A percentile compares a stretch with the other conserved stretches of the same genome.
phyloP scores from a whole-genome alignment of 345 rosid species.

The Dipteronia dyeriana region DNA sequence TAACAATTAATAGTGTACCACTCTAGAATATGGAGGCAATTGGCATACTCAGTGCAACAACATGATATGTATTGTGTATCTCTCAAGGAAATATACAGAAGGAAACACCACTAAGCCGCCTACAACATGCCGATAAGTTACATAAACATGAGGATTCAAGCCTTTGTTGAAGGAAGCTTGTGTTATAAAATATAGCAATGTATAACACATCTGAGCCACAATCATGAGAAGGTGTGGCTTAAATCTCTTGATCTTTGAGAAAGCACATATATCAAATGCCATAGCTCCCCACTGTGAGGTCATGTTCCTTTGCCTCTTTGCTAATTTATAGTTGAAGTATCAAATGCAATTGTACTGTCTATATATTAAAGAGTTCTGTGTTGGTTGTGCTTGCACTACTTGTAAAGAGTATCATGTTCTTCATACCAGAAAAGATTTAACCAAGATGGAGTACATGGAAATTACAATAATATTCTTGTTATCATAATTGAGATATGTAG shows the following conservation, averaged over 20 bases:
- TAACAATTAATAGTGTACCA: background rate
- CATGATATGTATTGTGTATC: background rate
- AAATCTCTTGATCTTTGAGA: slow-evolving; percentile 13
- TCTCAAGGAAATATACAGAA: slow-evolving; percentile 33
- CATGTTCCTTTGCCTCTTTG: background rate
- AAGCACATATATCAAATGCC: background rate
- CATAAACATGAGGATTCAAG: slow-evolving; percentile 32
- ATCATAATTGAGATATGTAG: background rate
- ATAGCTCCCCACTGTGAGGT: background rate
- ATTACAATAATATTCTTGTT: background rate
- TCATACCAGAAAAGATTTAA: background rate
- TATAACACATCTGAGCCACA: slow-evolving; percentile 15
- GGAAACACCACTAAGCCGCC: slow-evolving; percentile 21
- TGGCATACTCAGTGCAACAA: background rate
- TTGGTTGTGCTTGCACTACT: background rate
- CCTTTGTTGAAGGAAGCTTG: slow-evolving; percentile 38
- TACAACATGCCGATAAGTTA: slow-evolving; percentile 28
- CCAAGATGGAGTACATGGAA: background rate
- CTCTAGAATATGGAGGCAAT: background rate
- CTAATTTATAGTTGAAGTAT: slow-evolving; percentile 10
- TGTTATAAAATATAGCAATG: slow-evolving; percentile 26
- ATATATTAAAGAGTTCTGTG: background rate
- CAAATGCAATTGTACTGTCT: background rate
- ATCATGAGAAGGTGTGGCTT: slow-evolving; percentile 30
- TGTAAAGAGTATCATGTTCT: background rate